A percentile compares a stretch with the other conserved stretches of the same genome.
Evolutionary conservation across 2,329 filamentous ascomycete genomes (phyloP).

Genomic region (Sporothrix protearum): DNA sequence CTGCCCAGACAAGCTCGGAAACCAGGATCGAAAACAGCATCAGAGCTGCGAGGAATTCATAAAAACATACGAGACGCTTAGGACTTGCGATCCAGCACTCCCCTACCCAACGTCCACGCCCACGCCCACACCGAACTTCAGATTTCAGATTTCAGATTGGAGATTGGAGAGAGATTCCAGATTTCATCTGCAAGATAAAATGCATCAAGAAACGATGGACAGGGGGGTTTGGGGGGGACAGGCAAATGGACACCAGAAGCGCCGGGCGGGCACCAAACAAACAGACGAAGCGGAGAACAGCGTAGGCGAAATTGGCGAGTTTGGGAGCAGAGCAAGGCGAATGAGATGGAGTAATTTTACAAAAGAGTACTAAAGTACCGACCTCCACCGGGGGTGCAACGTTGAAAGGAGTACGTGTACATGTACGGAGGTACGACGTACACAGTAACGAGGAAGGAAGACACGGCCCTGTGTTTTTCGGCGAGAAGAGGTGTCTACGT

Average conservation of each 20-base stretch:
- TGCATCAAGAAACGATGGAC: neutral
- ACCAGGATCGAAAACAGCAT: neutral
- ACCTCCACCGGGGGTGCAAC: neutral
- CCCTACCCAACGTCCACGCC: neutral
- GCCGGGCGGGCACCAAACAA: neutral
- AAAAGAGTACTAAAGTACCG: slow-evolving; percentile 18
- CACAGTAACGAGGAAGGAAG: neutral
- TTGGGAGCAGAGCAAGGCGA: neutral
- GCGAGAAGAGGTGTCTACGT: neutral
- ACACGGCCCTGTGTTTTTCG: neutral
- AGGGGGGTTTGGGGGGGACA: neutral
- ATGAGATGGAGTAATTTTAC: neutral
- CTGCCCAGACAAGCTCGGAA: neutral
- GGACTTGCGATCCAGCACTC: slow-evolving; percentile 1
- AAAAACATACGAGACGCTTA: no score
- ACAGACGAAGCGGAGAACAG: neutral
- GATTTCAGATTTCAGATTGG: no score
- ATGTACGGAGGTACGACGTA: no score
- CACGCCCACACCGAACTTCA: neutral
- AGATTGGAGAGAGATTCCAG: no score
- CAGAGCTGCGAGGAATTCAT: no score
- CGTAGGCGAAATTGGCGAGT: no score
- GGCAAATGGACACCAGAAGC: neutral
- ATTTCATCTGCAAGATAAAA: neutral
- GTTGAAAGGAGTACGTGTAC: no score